Conservation (phyloP, 225 moss, liverwort and hornwort species). For the Pleurozium schreberi region DNA sequence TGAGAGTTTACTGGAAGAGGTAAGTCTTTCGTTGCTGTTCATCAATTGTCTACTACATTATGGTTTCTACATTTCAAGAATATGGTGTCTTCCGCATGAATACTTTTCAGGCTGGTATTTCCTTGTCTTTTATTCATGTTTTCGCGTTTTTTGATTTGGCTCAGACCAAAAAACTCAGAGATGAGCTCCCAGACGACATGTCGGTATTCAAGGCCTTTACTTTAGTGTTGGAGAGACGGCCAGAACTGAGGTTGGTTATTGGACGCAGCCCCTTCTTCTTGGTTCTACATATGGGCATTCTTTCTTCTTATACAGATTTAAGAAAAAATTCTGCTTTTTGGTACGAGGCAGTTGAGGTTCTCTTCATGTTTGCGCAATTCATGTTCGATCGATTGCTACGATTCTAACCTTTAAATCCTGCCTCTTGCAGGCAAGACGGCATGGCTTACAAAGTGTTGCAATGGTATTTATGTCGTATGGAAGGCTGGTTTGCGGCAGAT, state of each 20-base stretch:
- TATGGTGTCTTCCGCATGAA: background rate
- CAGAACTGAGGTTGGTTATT: slow-evolving; percentile 71
- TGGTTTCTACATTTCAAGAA: background rate
- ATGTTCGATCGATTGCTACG: background rate
- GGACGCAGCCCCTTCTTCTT: background rate
- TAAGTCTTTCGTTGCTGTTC: slow-evolving; percentile 1
- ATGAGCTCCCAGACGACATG: slow-evolving; percentile 72
- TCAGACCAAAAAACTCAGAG: slow-evolving; percentile 93
- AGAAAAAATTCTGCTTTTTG: background rate
- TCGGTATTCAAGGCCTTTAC: slow-evolving; percentile 68
- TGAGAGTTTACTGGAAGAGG: slow-evolving; percentile 87
- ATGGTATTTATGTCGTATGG: slow-evolving; percentile 98
- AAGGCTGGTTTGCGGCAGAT: slow-evolving; percentile 99
- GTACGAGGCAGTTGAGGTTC: background rate
- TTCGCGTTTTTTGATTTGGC: background rate
- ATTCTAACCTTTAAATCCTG: background rate
- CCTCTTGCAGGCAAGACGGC: slow-evolving; percentile 69
- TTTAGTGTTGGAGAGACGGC: slow-evolving; percentile 76
- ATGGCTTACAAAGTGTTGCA: slow-evolving; percentile 87
- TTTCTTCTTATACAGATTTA: background rate
- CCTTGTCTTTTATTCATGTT: background rate
- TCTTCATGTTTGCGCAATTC: background rate
- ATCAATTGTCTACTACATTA: background rate
- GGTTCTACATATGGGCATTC: background rate
- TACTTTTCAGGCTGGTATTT: background rate